Conservation (phyloP, 2,329 filamentous ascomycete genomes). For the Xylariaceae sp. region DNA sequence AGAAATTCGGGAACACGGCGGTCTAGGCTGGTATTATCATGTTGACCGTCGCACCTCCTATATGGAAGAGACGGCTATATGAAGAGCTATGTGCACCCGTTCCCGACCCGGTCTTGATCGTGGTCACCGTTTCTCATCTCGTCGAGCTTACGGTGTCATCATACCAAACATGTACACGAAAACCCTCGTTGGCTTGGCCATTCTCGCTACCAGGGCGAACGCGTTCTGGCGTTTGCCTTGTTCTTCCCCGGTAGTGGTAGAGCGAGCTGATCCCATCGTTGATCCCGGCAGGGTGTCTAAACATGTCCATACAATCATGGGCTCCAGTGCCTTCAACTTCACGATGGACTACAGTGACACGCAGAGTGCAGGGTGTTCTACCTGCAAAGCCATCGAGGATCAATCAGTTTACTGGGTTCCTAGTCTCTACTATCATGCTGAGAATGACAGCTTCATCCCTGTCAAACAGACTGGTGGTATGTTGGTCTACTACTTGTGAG, state of each 20-base stretch:
- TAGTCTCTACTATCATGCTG: constrained; percentile 44
- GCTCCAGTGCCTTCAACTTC: constrained; percentile 56
- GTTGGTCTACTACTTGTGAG: constrained; percentile 53
- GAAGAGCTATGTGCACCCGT: too few species aligned
- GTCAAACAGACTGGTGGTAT: constrained; percentile 40
- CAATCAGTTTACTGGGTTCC: constrained; percentile 66
- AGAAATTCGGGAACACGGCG: too few species aligned
- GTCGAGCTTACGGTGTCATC: constrained; percentile 1
- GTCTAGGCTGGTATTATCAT: too few species aligned
- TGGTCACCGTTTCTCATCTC: neutral
- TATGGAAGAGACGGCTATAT: too few species aligned
- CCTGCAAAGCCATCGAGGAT: constrained; percentile 58
- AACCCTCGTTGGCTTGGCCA: constrained; percentile 13
- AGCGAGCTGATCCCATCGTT: constrained; percentile 57
- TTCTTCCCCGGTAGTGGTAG: constrained; percentile 24
- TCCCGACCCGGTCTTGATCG: neutral
- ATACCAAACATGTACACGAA: constrained; percentile 6
- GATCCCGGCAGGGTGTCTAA: constrained; percentile 46
- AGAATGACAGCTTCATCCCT: constrained; percentile 52
- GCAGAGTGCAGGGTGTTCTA: constrained; percentile 55
- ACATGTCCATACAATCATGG: constrained; percentile 59
- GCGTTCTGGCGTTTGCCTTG: constrained; percentile 28
- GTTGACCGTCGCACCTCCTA: too few species aligned
- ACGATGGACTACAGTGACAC: constrained; percentile 48
- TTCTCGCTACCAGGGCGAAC: constrained; percentile 12